Conservation (phyloP, 768 basidiomycete genomes). For the Rhodotorula sphaerocarpa region DNA sequence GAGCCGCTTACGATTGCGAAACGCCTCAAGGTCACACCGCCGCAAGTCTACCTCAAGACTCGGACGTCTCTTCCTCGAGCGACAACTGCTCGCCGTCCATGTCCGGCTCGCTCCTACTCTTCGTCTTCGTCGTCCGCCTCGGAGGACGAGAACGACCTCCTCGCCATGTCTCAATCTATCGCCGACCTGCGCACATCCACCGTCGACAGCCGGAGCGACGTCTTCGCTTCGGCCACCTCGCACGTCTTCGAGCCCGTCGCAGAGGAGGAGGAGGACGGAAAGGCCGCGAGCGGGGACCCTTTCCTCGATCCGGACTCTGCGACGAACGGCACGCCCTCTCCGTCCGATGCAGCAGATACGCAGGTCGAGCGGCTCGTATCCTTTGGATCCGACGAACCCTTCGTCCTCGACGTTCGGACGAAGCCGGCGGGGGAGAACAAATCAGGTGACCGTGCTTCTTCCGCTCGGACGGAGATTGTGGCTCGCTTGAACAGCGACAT, state of each 20-base stretch:
- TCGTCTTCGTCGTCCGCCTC: conserved; percentile 5
- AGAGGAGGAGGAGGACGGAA: neutral
- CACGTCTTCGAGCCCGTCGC: neutral
- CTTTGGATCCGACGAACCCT: no score
- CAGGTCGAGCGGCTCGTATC: no score
- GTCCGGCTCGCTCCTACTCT: neutral
- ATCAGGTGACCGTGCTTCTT: no score
- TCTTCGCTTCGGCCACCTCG: neutral
- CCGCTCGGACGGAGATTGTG: no score
- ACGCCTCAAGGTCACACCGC: conserved; percentile 9
- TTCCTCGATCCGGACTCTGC: conserved; percentile 13
- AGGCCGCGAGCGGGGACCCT: conserved; percentile 4
- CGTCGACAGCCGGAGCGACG: neutral
- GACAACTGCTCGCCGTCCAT: neutral
- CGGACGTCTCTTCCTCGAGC: neutral
- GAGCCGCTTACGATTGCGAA: neutral
- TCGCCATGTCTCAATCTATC: conserved; percentile 25
- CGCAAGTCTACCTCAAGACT: conserved; percentile 1
- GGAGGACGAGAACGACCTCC: conserved; percentile 17
- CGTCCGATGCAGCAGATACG: no score
- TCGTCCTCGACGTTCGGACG: no score
- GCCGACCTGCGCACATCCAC: conserved; percentile 25
- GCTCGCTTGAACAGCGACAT: no score
- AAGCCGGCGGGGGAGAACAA: no score
- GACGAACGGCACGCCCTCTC: no score